phyloP scores from a whole-genome alignment of 441 rosid species.

The Theobroma grandiflorum region DNA sequence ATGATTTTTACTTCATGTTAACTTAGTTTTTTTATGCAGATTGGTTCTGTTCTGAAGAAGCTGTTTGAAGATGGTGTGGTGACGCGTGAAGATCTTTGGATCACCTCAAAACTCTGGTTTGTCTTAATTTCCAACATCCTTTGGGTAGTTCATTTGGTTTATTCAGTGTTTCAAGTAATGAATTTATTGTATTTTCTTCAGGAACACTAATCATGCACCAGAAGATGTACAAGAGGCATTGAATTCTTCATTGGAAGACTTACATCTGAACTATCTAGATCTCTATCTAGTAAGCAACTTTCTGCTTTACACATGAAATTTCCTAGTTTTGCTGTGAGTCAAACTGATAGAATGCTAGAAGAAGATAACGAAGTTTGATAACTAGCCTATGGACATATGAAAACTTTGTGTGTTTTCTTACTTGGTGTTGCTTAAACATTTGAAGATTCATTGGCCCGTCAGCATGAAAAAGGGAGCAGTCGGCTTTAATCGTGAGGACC shows the following conservation, averaged over 20 bases:
- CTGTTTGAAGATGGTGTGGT: conserved; percentile 52
- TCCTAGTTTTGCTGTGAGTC: not conserved
- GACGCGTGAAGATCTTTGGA: conserved; percentile 54
- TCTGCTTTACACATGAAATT: not conserved
- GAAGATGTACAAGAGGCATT: conserved; percentile 68
- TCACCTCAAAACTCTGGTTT: conserved; percentile 64
- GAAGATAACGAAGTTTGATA: no score
- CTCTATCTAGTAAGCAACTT: conserved; percentile 59
- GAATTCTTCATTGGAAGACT: conserved; percentile 62
- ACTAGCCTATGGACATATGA: no score
- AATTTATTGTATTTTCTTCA: conserved; percentile 30
- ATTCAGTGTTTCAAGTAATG: not conserved
- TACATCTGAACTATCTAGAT: conserved; percentile 74
- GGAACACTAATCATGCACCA: conserved; percentile 67
- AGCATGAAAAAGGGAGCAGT: conserved; percentile 49
- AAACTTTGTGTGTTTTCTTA: not conserved
- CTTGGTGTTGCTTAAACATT: not conserved
- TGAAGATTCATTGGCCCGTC: conserved; percentile 62
- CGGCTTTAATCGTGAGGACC: conserved; percentile 38
- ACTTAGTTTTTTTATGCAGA: conserved; percentile 35
- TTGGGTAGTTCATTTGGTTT: not conserved
- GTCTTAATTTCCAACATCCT: not conserved
- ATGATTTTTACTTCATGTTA: not conserved
- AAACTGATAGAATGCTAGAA: no score
- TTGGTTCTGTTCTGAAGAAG: conserved; percentile 56